These are phyloP conservation scores for Porpolomopsis calyptriformis DNA, from an alignment of 768 basidiomycete genomes.

Conservation along the genomic window DNA sequence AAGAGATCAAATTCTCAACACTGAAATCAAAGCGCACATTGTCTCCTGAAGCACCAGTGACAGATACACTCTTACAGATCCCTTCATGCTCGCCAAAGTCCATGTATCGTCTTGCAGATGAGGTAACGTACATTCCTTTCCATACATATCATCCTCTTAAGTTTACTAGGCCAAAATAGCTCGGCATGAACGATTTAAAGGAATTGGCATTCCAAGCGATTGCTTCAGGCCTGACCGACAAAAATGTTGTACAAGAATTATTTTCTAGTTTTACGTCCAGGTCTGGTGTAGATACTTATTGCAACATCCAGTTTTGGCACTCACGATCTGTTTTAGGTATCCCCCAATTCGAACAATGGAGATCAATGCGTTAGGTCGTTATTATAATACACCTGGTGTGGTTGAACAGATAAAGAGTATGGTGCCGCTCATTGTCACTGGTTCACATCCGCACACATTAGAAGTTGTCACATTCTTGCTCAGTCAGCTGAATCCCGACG, in stretches of 20 bases:
- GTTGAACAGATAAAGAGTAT: background rate
- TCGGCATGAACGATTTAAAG: conserved; percentile 1
- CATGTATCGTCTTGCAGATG: conserved; percentile 25
- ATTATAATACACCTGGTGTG: background rate
- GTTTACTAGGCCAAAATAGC: background rate
- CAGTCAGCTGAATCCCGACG: no score
- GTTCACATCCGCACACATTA: background rate
- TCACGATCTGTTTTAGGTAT: background rate
- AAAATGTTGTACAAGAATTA: conserved; percentile 9
- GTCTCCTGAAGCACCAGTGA: background rate
- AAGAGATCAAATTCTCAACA: background rate
- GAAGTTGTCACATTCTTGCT: no score
- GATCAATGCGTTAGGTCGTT: background rate
- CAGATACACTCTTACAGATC: background rate
- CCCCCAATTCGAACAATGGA: background rate
- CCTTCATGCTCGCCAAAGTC: conserved; percentile 25
- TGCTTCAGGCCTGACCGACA: background rate
- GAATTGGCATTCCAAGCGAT: conserved; percentile 5
- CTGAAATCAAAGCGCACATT: background rate
- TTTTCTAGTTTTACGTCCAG: conserved; percentile 9
- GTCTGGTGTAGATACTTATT: background rate
- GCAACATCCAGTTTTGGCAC: background rate
- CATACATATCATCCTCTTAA: no score
- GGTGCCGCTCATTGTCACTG: background rate
- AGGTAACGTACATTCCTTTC: conserved; percentile 15